phyloP scores from a whole-genome alignment of 176 grass and related monocot genomes.

The Zea mays region DNA sequence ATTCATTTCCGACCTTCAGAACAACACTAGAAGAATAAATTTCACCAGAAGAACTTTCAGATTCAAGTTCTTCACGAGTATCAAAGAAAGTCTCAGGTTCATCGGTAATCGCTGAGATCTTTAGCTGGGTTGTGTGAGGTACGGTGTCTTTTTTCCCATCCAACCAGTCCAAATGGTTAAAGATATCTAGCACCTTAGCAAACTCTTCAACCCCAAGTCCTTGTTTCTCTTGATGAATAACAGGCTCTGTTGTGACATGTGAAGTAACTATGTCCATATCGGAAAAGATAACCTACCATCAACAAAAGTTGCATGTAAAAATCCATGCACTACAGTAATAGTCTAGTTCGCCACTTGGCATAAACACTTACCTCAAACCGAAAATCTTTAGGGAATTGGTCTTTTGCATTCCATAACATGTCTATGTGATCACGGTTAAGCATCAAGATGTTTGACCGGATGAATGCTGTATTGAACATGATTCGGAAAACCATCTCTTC shows the following conservation, averaged over 20 bases:
- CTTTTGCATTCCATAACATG: constrained; percentile 66
- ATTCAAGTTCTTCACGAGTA: constrained; percentile 42
- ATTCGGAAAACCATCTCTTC: constrained; percentile 82
- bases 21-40: constrained; percentile 36
- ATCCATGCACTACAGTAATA: constrained; percentile 36
- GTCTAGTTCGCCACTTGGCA: constrained; percentile 33
- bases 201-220: constrained; percentile 92
- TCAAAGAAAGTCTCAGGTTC: constrained; percentile 46
- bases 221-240: constrained; percentile 71
- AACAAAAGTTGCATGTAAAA: constrained; percentile 41
- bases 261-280: constrained; percentile 71
- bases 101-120: constrained; percentile 21
- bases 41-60: constrained; percentile 39
- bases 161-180: constrained; percentile 71
- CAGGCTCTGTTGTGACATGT: constrained; percentile 53
- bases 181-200: constrained; percentile 83
- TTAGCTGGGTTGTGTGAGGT: constrained; percentile 46
- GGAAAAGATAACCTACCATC: constrained; percentile 86
- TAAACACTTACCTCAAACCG: constrained; percentile 68
- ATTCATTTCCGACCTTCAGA: constrained; percentile 23
- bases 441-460: constrained; percentile 85
- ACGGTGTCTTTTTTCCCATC: constrained; percentile 52
- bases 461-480: constrained; percentile 93
- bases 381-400: constrained; percentile 72
- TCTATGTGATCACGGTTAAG: constrained; percentile 81